A percentile compares a stretch with the other conserved stretches of the same genome.
These are phyloP conservation scores for Osmozyma mogii DNA, from an alignment of 805 yeast genomes.

Conservation along the genomic window DNA sequence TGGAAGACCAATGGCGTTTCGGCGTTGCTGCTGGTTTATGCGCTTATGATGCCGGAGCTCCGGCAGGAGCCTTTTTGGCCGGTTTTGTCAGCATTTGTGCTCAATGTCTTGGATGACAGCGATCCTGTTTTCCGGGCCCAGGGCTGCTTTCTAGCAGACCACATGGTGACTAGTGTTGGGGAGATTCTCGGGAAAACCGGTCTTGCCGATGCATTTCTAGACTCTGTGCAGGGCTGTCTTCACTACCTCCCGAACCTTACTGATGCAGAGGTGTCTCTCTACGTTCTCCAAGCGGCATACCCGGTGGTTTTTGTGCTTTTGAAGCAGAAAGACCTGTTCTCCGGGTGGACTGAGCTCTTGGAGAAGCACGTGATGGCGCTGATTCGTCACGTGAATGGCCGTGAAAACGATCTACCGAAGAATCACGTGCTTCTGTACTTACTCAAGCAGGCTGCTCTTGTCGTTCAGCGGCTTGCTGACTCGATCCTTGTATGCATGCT, in stretches of 20 bases:
- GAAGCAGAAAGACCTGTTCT: conserved; percentile 1
- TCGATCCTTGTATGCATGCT: conserved; percentile 18
- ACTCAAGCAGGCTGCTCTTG: conserved; percentile 10
- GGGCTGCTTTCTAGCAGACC: conserved; percentile 13
- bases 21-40: conserved; percentile 20
- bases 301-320: conserved; percentile 11
- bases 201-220: conserved; percentile 18
- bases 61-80: conserved; percentile 15
- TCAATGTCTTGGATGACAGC: conserved; percentile 29
- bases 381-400: conserved; percentile 16
- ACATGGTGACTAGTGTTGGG: not conserved
- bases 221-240: conserved; percentile 17
- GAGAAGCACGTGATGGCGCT: conserved; percentile 17
- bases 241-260: conserved; percentile 21
- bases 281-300: conserved; percentile 17
- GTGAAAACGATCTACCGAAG: conserved; percentile 8
- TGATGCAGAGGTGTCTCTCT: conserved; percentile 13
- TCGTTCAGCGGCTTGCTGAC: conserved; percentile 6
- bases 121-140: conserved; percentile 21
- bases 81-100: conserved; percentile 22
- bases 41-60: conserved; percentile 9
- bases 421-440: conserved; percentile 10
- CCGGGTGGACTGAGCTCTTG: conserved; percentile 12
- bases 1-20: conserved; percentile 22
- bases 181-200: conserved; percentile 18